These are phyloP conservation scores for Heritiera fomes DNA, from an alignment of 345 rosid species.

Conservation along the genomic window DNA sequence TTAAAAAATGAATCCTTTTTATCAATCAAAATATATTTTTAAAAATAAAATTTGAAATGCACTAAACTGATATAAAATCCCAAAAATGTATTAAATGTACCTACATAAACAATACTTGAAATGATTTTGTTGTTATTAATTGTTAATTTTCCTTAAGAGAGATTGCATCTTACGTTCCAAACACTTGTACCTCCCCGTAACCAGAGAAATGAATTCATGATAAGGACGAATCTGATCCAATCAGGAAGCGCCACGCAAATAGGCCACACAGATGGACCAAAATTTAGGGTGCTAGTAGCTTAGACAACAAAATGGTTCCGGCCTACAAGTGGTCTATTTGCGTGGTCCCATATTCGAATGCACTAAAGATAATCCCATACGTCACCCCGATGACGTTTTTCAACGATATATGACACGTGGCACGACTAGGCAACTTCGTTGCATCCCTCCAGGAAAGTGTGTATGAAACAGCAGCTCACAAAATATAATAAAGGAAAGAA, in stretches of 20 bases:
- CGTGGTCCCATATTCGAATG: not conserved
- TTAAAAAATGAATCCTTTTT: too few relatives aligned
- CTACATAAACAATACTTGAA: too few relatives aligned
- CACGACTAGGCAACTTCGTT: not conserved
- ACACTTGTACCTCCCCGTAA: too few relatives aligned
- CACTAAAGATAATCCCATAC: not conserved
- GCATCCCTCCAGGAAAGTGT: constrained; percentile 3
- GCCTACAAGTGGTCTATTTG: too few relatives aligned
- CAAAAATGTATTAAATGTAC: too few relatives aligned
- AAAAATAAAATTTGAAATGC: too few relatives aligned
- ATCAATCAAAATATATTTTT: too few relatives aligned
- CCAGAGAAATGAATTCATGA: too few relatives aligned
- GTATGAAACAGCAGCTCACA: constrained; percentile 3
- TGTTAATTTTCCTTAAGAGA: too few relatives aligned
- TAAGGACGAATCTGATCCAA: not conserved
- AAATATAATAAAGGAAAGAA: not conserved
- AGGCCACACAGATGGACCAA: not conserved
- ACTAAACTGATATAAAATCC: too few relatives aligned
- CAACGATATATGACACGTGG: not conserved
- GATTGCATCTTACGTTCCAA: too few relatives aligned
- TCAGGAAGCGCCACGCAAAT: not conserved
- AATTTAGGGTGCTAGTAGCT: not conserved
- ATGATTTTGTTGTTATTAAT: too few relatives aligned
- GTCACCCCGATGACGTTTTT: not conserved
- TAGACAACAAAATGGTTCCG: not conserved